A percentile compares a stretch with the other conserved stretches of the same genome.
These are phyloP conservation scores for Verticillium zaregamsianum DNA, from an alignment of 2,329 filamentous ascomycete genomes.

Conservation along the genomic window DNA sequence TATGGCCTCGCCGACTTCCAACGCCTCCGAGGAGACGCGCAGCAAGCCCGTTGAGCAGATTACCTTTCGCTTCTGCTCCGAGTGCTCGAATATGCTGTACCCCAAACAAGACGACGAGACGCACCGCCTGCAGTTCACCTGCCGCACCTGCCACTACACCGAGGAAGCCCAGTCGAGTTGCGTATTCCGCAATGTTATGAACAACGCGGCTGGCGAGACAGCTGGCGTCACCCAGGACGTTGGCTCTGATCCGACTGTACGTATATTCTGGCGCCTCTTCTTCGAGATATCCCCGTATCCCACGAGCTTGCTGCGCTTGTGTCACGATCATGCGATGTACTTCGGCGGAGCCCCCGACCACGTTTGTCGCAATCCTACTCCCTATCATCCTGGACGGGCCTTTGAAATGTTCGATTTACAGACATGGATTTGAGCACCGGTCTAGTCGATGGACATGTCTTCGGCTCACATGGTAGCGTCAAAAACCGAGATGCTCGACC, in stretches of 20 bases:
- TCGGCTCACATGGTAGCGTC: no score
- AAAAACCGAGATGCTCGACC: no score
- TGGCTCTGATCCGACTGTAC: constrained; percentile 95
- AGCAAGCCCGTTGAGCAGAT: constrained; percentile 68
- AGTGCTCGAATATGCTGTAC: constrained; percentile 98
- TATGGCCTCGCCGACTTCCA: constrained; percentile 58
- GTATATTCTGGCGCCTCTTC: constrained; percentile 45
- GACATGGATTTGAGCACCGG: no score
- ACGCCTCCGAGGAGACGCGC: constrained; percentile 35
- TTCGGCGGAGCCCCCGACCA: no score
- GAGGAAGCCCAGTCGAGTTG: constrained; percentile 84
- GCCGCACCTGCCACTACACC: constrained; percentile 90
- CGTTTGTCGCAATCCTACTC: no score
- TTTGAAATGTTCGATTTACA: no score
- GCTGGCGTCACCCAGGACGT: constrained; percentile 97
- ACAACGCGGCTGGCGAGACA: constrained; percentile 87
- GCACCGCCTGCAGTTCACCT: constrained; percentile 88
- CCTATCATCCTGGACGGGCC: no score
- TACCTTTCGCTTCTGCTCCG: constrained; percentile 95
- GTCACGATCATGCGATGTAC: no score
- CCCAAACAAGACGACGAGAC: constrained; percentile 87
- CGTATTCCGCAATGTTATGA: constrained; percentile 92
- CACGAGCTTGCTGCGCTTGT: constrained; percentile 25
- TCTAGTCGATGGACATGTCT: no score
- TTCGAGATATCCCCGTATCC: constrained; percentile 36